Percentiles rank a stretch among this genome's conserved stretches.
Conservation (phyloP, 129 eudicot genomes). For the Mikania micrantha region DNA sequence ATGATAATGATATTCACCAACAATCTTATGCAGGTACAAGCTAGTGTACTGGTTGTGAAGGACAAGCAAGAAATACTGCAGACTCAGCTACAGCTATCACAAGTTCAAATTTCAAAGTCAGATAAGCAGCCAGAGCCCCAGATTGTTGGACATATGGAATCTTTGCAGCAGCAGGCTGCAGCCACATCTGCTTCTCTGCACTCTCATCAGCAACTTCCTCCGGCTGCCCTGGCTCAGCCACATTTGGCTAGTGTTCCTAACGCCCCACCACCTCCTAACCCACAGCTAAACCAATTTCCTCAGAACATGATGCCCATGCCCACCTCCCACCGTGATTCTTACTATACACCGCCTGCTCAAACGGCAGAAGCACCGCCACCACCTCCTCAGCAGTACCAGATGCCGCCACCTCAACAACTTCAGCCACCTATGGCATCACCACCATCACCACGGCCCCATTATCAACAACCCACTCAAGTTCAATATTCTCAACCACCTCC, state of each 20-base stretch:
- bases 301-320: conserved; percentile 34
- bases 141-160: conserved; percentile 23
- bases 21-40: conserved; percentile 53
- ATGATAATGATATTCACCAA: neutral
- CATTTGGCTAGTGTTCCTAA: conserved; percentile 36
- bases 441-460: conserved; percentile 49
- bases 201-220: conserved; percentile 42
- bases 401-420: conserved; percentile 34
- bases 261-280: conserved; percentile 51
- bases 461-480: conserved; percentile 35
- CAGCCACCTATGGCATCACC: conserved; percentile 32
- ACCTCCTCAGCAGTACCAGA: conserved; percentile 52
- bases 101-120: conserved; percentile 50
- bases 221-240: conserved; percentile 21
- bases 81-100: conserved; percentile 62
- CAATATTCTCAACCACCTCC: conserved; percentile 60
- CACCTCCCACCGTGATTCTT: conserved; percentile 49
- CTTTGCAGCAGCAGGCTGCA: conserved; percentile 30
- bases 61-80: conserved; percentile 92
- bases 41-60: conserved; percentile 56
- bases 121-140: conserved; percentile 41
- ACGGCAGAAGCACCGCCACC: conserved; percentile 45
- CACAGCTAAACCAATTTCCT: conserved; percentile 50
- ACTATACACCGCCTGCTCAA: conserved; percentile 60
- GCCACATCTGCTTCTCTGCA: conserved; percentile 30